Conservation (phyloP, 176 grass and related monocot species). For the Phragmites australis region DNA sequence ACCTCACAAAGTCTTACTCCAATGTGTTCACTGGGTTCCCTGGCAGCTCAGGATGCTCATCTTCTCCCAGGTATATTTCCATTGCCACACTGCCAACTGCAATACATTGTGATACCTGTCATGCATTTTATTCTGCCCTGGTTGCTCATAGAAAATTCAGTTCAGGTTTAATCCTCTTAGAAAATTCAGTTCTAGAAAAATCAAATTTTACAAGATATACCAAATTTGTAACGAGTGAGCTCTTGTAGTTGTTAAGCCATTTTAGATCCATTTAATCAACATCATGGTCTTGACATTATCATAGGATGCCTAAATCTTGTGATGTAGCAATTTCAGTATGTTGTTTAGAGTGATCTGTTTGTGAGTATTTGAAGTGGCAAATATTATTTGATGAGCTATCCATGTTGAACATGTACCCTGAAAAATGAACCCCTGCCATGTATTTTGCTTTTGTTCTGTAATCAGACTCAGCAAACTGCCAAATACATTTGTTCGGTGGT, state of each 20-base stretch:
- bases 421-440: background rate
- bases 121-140: background rate
- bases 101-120: background rate
- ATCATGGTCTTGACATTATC: background rate
- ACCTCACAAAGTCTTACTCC: constrained; percentile 80
- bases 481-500: background rate
- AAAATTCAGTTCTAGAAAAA: background rate
- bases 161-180: background rate
- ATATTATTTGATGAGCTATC: background rate
- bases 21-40: constrained; percentile 70
- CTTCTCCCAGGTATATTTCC: constrained; percentile 54
- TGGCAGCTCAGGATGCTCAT: constrained; percentile 43
- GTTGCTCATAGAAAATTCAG: background rate
- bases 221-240: background rate
- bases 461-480: background rate
- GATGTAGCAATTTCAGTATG: background rate
- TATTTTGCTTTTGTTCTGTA: constrained; percentile 4
- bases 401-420: background rate
- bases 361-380: background rate
- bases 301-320: background rate
- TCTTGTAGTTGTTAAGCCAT: background rate
- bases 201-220: background rate
- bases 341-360: background rate
- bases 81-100: background rate
- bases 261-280: constrained; percentile 15